These are phyloP conservation scores for Globisporangium sylvaticum DNA, from an alignment of 352 stramenopile genomes.

Conservation along the genomic window DNA sequence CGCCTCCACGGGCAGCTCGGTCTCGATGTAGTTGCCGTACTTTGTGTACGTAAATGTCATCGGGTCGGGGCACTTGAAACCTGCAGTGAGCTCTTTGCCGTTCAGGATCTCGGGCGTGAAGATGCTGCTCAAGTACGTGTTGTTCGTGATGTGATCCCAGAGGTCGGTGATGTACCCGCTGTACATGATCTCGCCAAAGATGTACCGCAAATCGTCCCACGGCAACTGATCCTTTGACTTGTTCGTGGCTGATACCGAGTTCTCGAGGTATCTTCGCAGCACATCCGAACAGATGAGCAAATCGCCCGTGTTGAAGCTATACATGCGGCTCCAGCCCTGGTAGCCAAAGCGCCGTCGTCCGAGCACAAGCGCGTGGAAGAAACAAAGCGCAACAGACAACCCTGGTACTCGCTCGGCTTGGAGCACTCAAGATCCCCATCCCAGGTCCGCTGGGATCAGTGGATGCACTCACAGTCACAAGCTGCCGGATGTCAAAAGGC, in stretches of 20 bases:
- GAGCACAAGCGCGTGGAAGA: constrained; percentile 92
- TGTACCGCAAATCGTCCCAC: constrained; percentile 86
- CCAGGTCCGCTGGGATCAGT: constrained; percentile 34
- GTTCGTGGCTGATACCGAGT: constrained; percentile 12
- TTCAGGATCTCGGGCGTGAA: constrained; percentile 63
- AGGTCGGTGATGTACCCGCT: constrained; percentile 82
- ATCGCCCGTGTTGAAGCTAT: constrained; percentile 94
- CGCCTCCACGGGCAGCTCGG: constrained; percentile 56
- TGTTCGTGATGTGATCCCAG: constrained; percentile 84
- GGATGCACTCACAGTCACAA: constrained; percentile 57
- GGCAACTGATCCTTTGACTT: constrained; percentile 36
- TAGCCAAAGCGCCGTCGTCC: constrained; percentile 86
- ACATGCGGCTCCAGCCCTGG: constrained; percentile 91
- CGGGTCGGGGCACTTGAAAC: constrained; percentile 81
- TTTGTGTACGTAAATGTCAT: constrained; percentile 87
- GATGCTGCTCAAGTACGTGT: constrained; percentile 58
- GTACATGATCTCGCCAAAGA: constrained; percentile 94
- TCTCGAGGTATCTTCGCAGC: constrained; percentile 65
- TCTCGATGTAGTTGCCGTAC: constrained; percentile 88
- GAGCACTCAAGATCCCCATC: constrained; percentile 88
- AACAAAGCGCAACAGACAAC: constrained; percentile 91
- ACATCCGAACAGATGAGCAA: constrained; percentile 90
- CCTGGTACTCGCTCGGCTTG: constrained; percentile 86
- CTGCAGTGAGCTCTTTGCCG: constrained; percentile 47
- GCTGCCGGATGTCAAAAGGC: constrained; percentile 57